Evolutionary conservation across 805 yeast genomes (phyloP).

Genomic region (Myxozyma geophila): DNA sequence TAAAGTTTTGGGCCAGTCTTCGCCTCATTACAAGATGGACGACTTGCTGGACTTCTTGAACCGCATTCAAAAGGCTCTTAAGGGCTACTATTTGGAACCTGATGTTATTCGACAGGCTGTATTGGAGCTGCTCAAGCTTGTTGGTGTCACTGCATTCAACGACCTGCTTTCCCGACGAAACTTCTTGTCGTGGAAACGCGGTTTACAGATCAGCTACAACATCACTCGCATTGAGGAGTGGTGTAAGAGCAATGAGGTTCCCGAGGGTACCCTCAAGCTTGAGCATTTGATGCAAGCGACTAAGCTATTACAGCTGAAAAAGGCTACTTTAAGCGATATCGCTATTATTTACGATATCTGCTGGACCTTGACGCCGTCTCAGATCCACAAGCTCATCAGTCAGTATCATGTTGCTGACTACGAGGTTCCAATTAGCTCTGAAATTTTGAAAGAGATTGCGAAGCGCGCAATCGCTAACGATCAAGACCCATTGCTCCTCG

Average conservation of each 20-base stretch:
- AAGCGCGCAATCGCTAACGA: constrained; percentile 52
- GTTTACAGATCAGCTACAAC: constrained; percentile 93
- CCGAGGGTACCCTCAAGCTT: constrained; percentile 82
- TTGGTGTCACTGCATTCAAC: constrained; percentile 92
- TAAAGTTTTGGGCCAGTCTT: constrained; percentile 74
- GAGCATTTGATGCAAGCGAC: constrained; percentile 91
- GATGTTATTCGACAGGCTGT: constrained; percentile 84
- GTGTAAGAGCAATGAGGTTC: constrained; percentile 92
- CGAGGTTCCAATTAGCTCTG: constrained; percentile 87
- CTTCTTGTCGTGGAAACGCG: constrained; percentile 97
- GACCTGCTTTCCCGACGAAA: constrained; percentile 93
- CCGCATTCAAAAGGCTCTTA: constrained; percentile 90
- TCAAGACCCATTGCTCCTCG: constrained; percentile 46
- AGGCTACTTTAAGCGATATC: constrained; percentile 85
- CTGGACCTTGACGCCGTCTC: constrained; percentile 91
- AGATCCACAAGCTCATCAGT: constrained; percentile 86
- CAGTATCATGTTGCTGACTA: constrained; percentile 92
- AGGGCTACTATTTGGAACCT: constrained; percentile 82
- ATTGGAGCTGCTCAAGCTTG: constrained; percentile 77
- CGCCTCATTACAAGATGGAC: constrained; percentile 83
- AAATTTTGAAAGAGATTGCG: constrained; percentile 79
- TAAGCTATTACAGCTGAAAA: constrained; percentile 87
- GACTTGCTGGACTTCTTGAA: constrained; percentile 88
- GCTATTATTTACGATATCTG: constrained; percentile 93
- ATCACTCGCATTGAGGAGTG: constrained; percentile 97